phyloP scores from a whole-genome alignment of 2,329 filamentous ascomycete species.

The Hymenoscyphus occultus region DNA sequence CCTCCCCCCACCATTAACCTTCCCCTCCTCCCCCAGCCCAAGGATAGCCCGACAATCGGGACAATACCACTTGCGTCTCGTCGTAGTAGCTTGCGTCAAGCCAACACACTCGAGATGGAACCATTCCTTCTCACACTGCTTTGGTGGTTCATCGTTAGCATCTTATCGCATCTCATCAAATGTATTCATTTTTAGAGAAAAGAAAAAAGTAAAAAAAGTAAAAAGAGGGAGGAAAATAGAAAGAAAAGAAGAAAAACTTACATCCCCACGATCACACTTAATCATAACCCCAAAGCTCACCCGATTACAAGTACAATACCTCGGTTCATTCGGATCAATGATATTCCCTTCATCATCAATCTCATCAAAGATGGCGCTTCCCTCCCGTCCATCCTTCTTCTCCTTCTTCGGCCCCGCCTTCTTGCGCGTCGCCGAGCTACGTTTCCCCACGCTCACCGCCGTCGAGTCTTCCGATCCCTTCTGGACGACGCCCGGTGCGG shows the following conservation, averaged over 20 bases:
- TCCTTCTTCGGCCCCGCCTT: slow-evolving; percentile 51
- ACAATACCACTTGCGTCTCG: slow-evolving; percentile 82
- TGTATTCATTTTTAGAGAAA: not conserved
- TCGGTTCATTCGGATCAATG: slow-evolving; percentile 72
- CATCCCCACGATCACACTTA: slow-evolving; percentile 73
- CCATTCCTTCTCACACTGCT: slow-evolving; percentile 75
- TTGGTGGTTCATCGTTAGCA: too few species aligned
- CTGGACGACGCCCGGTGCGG: slow-evolving; percentile 69
- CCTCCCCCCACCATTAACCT: slow-evolving; percentile 46
- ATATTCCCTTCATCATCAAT: slow-evolving; percentile 65
- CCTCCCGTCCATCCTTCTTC: slow-evolving; percentile 40
- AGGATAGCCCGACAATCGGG: slow-evolving; percentile 66
- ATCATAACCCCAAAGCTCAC: slow-evolving; percentile 85
- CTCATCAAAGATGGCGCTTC: slow-evolving; percentile 52
- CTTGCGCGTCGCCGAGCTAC: slow-evolving; percentile 67
- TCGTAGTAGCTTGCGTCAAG: slow-evolving; percentile 62
- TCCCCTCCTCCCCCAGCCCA: slow-evolving; percentile 61
- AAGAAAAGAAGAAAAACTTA: slow-evolving; percentile 43
- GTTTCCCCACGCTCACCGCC: slow-evolving; percentile 65
- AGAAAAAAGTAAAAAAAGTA: not conserved
- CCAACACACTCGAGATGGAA: slow-evolving; percentile 79
- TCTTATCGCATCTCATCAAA: too few species aligned
- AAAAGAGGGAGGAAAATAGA: not conserved
- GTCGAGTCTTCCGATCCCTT: slow-evolving; percentile 43
- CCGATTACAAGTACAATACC: slow-evolving; percentile 75